Evolutionary conservation across 306 rosid species (phyloP).

Genomic region (Cucumis cinereus): DNA sequence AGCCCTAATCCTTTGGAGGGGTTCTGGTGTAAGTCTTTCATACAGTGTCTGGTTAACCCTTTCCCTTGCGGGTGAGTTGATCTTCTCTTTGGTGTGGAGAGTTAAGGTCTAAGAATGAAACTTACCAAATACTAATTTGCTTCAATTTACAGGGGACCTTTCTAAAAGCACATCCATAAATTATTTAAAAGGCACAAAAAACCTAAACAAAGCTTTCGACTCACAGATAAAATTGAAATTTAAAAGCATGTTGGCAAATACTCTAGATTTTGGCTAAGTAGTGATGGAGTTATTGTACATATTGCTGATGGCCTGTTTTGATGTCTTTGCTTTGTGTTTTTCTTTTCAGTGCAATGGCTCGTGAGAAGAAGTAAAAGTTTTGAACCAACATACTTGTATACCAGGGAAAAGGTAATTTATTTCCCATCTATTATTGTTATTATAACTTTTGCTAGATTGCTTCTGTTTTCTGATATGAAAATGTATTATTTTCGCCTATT

Average conservation of each 20-base stretch:
- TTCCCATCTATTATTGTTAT: neutral
- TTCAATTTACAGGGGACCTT: no score
- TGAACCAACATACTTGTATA: constrained; percentile 85
- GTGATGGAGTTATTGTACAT: neutral
- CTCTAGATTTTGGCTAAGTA: neutral
- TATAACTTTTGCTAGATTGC: neutral
- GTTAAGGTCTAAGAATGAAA: no score
- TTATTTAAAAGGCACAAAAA: no score
- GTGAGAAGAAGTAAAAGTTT: constrained; percentile 65
- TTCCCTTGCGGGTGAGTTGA: no score
- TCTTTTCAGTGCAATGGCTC: constrained; percentile 72
- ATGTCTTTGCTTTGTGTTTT: neutral
- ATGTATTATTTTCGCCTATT: neutral
- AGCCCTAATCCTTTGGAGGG: no score
- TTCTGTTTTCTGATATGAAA: neutral
- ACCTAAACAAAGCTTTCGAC: no score
- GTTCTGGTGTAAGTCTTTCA: no score
- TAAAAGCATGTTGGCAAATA: neutral
- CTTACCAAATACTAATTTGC: no score
- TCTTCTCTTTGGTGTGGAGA: no score
- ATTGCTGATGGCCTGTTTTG: neutral
- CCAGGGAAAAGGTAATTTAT: constrained; percentile 75
- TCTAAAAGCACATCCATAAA: no score
- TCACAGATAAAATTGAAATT: neutral
- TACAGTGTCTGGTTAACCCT: no score